Evolutionary conservation across 2,329 filamentous ascomycete species (phyloP), one percentile per base, ranked within the genome.

Genomic region (Xylariaceae sp.): DNA sequence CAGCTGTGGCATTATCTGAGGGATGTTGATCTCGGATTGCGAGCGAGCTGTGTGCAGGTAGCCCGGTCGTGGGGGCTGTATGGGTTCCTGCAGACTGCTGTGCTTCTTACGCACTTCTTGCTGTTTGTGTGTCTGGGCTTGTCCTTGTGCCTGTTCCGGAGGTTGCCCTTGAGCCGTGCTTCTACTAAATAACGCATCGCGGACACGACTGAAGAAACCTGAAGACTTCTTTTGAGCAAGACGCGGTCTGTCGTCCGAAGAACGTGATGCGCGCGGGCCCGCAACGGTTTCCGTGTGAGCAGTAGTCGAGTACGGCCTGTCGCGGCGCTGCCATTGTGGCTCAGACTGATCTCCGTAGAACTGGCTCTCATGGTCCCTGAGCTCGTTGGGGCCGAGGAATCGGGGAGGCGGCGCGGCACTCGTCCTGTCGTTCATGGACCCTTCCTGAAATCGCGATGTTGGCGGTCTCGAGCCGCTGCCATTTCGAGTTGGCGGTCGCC

Each of bases 381-480:
- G 56, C 51, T 67, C 56, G 13, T 66, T 60, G 5, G 64, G 63
- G 9, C 57, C 83, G 40, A 88, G 76, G 68, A 88, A 91, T 39
- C 83, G 78, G 42, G 80, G 77, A 0, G 89, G 89, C 28, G 90
- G 90, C 53, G 78, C 81, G 53, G 83, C 79, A 64, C 88, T 92
- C 31, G 82, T 76, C 58, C 88, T 84, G 69, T 95, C 89, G 64
- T 86, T 90, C 89, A 96, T 93, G 63, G 87, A 93, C 39, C 88
- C 91, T 71, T 96, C 91, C 36, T 86, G 63, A 80, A 95, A 76
- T 71, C 83, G 67, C 31, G 65, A 68, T 10, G 62, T 64, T 6
- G 63, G 58, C 45, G 63, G 62, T 38, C 63, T 59, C 12, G 61
- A 62, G 46, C 65, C 59, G 53, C 56, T 58, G 38, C 58, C 60